Base-by-base conservation (phyloP, 306 rosid species). In the Quercus engelmannii region DNA sequence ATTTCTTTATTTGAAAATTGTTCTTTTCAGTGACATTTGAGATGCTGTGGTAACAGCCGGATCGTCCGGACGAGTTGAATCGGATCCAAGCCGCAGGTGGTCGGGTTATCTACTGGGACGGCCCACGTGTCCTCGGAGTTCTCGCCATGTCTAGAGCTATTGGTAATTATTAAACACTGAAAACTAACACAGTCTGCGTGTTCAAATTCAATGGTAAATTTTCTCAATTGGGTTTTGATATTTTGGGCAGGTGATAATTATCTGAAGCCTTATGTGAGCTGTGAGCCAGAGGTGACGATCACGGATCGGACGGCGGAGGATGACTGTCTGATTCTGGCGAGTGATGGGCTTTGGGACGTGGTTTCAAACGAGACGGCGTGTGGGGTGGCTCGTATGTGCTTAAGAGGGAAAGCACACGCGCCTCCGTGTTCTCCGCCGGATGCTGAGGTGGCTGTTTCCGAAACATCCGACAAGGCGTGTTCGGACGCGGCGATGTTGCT, bases 131-230 rank as follows among this genome's bases (percentile, higher is more conserved):
- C 41, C 87, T 86, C 56, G 94, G 94, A 77, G 89, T 90, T 25
- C 87, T 90, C 3, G 92, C 92, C 43, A 90, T 86, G 92, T 90
- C 94, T 2, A 88, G 94, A 77, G 89, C 94, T 73, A 88, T 90
- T 76, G 94, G 94, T 88, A 77, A 20, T 10, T 38, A 3, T 4
- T 4, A 55, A 19, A 18, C 10, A 1, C 41, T 2, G 12, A 41
- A 7, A 41, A 41, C 0, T 8, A 41, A 8, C 46, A 8, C 46
- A 2, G 3, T 7, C 9, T 38, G 4, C 11, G 11, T 2, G 46
- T 41, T 41, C 46, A 41, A 41, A 38, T 38, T 38, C 46, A 41
- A 8, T 8, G 9, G 46, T 1, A 41, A 41, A 41, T 41, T 41
- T 38, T 41, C 46, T 41, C 46, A 41, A 2, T 41, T 8, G 46